Evolutionary conservation across 2,329 filamentous ascomycete genomes (phyloP).

Genomic region (Tricladium varicosporioides): DNA sequence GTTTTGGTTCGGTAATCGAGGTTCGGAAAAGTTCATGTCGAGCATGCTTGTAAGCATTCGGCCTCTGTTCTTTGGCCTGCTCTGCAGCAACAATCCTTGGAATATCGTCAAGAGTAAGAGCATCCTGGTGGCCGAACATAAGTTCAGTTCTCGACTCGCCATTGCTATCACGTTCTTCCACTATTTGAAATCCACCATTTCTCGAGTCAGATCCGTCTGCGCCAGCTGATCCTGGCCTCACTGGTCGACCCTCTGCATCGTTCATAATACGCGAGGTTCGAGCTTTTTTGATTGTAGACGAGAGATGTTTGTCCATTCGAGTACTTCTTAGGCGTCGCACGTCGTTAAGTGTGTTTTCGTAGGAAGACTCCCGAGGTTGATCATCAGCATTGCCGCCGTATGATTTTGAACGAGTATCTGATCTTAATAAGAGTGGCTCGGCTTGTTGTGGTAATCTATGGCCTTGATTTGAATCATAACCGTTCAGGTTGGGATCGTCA

Average conservation of each 20-base stretch:
- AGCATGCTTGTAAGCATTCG: slow-evolving; percentile 74
- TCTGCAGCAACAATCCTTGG: slow-evolving; percentile 93
- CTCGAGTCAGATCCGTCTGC: slow-evolving; percentile 53
- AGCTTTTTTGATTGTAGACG: slow-evolving; percentile 87
- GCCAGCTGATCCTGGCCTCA: slow-evolving; percentile 70
- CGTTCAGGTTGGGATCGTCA: slow-evolving; percentile 67
- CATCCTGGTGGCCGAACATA: slow-evolving; percentile 87
- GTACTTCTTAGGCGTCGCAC: slow-evolving; percentile 90
- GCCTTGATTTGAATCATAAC: slow-evolving; percentile 66
- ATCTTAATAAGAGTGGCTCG: slow-evolving; percentile 53
- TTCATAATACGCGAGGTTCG: slow-evolving; percentile 91
- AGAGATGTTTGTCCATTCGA: slow-evolving; percentile 89
- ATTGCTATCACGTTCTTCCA: slow-evolving; percentile 72
- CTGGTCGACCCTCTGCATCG: slow-evolving; percentile 68
- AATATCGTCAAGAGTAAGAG: slow-evolving; percentile 92
- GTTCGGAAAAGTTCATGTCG: slow-evolving; percentile 65
- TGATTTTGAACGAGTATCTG: slow-evolving; percentile 72
- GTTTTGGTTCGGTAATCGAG: slow-evolving; percentile 57
- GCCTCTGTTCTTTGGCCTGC: slow-evolving; percentile 86
- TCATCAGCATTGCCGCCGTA: slow-evolving; percentile 63
- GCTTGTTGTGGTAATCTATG: slow-evolving; percentile 51
- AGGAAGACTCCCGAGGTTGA: slow-evolving; percentile 66
- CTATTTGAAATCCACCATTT: slow-evolving; percentile 68
- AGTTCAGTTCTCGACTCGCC: slow-evolving; percentile 72
- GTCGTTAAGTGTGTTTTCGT: slow-evolving; percentile 95